Evolutionary conservation across 208 protist genomes (phyloP).

Genomic region (Strigomonas culicis): DNA sequence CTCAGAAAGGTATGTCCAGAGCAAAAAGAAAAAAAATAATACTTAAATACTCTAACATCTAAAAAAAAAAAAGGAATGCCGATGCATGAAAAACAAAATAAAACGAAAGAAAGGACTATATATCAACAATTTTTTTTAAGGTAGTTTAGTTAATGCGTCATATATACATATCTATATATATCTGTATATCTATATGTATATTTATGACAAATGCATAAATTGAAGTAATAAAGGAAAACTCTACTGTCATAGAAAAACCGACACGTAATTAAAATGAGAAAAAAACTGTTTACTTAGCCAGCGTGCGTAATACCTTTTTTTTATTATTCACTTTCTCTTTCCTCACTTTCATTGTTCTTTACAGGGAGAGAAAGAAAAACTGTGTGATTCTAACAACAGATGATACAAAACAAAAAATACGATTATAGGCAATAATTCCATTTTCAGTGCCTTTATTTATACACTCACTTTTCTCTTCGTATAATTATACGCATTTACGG

Average conservation of each 20-base stretch:
- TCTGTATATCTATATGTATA: too few relatives aligned
- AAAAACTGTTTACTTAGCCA: background rate
- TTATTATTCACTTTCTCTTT: background rate
- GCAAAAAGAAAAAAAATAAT: background rate
- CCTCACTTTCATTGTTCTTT: background rate
- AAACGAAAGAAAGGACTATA: too few relatives aligned
- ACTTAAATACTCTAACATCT: slow-evolving; percentile 3
- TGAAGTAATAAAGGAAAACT: slow-evolving; percentile 3
- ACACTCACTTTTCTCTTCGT: background rate
- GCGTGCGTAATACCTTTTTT: background rate
- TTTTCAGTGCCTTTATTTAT: background rate
- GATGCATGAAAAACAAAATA: too few relatives aligned
- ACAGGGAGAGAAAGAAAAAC: too few relatives aligned
- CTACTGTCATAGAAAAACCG: background rate
- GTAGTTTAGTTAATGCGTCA: too few relatives aligned
- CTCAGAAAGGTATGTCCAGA: too few relatives aligned
- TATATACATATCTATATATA: too few relatives aligned
- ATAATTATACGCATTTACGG: background rate
- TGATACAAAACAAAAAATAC: background rate
- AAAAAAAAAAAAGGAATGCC: slow-evolving; percentile 16
- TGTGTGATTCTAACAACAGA: background rate
- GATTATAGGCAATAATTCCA: background rate
- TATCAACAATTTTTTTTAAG: too few relatives aligned
- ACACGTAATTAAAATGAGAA: background rate
- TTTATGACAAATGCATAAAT: background rate